Percentiles rank a stretch among this genome's conserved stretches.
phyloP scores from a whole-genome alignment of 1,284 basidiomycete genomes.

The Agroathelia rolfsii region DNA sequence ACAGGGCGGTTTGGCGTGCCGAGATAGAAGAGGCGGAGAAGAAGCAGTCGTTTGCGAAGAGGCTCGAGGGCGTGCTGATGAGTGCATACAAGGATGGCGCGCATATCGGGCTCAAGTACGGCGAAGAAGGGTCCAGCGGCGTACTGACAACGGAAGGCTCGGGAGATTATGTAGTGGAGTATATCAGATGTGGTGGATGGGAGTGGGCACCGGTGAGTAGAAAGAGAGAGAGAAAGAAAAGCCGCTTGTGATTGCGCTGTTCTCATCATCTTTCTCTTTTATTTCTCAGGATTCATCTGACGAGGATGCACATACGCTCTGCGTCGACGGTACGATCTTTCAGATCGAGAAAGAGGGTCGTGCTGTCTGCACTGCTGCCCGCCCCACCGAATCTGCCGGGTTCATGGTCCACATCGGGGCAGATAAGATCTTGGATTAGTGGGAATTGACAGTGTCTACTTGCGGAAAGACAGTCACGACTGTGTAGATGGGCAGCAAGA shows the following conservation, averaged over 20 bases:
- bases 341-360: slow-evolving; percentile 46
- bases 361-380: slow-evolving; percentile 35
- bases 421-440: too few relatives aligned
- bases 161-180: slow-evolving; percentile 65
- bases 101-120: slow-evolving; percentile 59
- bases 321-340: slow-evolving; percentile 65
- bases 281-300: slow-evolving; percentile 41
- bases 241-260: slow-evolving; percentile 2
- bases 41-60: slow-evolving; percentile 36
- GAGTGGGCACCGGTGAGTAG: slow-evolving; percentile 77
- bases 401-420: slow-evolving; percentile 41
- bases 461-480: too few relatives aligned
- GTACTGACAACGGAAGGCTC: slow-evolving; percentile 27
- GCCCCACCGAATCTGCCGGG: slow-evolving; percentile 23
- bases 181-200: slow-evolving; percentile 73
- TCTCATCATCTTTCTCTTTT: slow-evolving; percentile 6
- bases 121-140: slow-evolving; percentile 28
- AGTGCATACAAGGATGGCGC: slow-evolving; percentile 66
- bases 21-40: slow-evolving; percentile 29
- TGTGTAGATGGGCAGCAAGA: too few relatives aligned
- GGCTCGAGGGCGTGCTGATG: slow-evolving; percentile 40
- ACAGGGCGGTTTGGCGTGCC: slow-evolving; percentile 47
- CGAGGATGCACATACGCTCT: slow-evolving; percentile 53
- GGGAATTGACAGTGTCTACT: too few relatives aligned
- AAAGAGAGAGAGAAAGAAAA: background rate